Base-by-base conservation (phyloP, 495 filamentous ascomycete species). In the Chaetomium tenue region DNA sequence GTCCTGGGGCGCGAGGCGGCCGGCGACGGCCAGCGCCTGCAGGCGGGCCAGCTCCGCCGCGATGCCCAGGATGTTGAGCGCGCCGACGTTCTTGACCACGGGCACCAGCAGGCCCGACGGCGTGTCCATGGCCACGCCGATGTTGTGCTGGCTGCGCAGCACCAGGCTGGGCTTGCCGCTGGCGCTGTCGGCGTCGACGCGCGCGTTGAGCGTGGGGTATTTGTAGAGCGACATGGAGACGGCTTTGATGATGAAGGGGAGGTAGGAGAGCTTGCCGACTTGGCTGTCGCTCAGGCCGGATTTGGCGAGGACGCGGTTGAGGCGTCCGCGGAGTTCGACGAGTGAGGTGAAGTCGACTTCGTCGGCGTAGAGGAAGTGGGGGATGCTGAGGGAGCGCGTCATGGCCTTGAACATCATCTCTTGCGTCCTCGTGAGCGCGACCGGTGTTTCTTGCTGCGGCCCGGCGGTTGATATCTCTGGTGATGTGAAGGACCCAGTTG, bases 321-420 rank as follows among this genome's bases (percentile, higher is more conserved):
- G 83, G 47, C 83, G 85, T 42, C 78, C 73, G 20, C 94, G 88
- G 42, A 97, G 79, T 42, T 83, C 77, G 47, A 84, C 85, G 2
- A 98, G 81, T 22, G 84, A 76, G 59, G 87, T 86, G 70, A 97
- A 85, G 72, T 92, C 88, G 44, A 96, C 80, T 72, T 93, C 89
- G 74, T 96, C 91, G 15, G 91, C 87, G 75, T 91, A 99, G 54
- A 96, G 84, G 74, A 99, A 95, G 75, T 98, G 95, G 0, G 94
- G 95, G 65, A 93, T 98, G 53, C 70, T 84, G 66, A 99, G 81
- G 20, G 92, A 96, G 48, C 86, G 86, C 23, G 93, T 98, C 95
- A 99, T 99, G n/a, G 86, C 85, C 76, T 94, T 97, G 85, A 96
- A 97, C 95, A 99, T 99, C 71, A 91, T 88, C 22, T 83, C 79